Evolutionary conservation across 495 filamentous ascomycete genomes (phyloP), one percentile per base, ranked within the genome.

Genomic region (Aspergillus conjunctus): DNA sequence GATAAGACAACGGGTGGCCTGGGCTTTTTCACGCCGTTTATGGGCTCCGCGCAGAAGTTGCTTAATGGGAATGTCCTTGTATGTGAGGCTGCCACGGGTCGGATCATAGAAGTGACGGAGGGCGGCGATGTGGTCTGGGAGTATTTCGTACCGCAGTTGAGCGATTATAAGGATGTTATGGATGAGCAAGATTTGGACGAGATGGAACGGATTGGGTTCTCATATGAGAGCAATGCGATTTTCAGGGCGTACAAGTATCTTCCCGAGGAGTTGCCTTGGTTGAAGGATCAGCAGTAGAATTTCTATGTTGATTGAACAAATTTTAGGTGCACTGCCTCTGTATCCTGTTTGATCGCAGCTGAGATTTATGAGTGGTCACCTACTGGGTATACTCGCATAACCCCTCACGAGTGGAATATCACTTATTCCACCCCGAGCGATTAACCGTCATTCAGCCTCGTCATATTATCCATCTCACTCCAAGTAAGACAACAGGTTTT

Each of bases 21-120:
- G 21, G 73, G 72, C 1, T 78, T 81, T 59, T 79, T 81, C 62
- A 79, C 77, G 4, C 77, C 77, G 11, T 80, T 80, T 50, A 81
- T 81, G 79, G 77, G 79, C n/a, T 71, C 71, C 31, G 79, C 77
- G 8, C 77, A 79, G 62, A 62, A 68, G 21, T 54, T 80, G 21
- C 31, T 9, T 6, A 74, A 72, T 57, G 77, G 74, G 34, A 81
- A 80, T 55, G 72, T 75, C 0, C 46, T 81, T 34, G 39, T 81
- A 11, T 79, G 73, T 17, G 79, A 81, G 61, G 74, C 72, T 51
- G 77, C 73, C 12, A 70, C 71, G 21, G 64, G 63, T 4, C 55
- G 64, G 55, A 60, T 76, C 5, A 67, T 77, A 31, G 74, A 77
- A 55, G 73, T 77, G 37, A 76, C 72, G 4, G 51, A 33, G 9